Evolutionary conservation across 2,329 filamentous ascomycete genomes (phyloP), one percentile per base, ranked within the genome.

Genomic region (Didymella lethalis): DNA sequence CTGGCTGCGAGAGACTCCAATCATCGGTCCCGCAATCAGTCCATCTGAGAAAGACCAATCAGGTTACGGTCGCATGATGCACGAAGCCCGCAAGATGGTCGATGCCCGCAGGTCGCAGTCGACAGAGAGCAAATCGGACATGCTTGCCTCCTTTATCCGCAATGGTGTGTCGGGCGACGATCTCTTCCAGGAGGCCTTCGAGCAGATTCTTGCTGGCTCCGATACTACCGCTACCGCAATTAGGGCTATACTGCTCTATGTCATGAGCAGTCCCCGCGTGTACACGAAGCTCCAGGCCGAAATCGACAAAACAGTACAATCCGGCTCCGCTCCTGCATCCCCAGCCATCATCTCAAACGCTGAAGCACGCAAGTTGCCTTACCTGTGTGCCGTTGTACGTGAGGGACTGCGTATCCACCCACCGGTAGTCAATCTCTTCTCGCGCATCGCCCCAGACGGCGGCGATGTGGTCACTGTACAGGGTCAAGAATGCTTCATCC

Each of bases 221-320:
- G 85, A 88, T 59, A 86, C 84, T 0, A 85, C 84, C 0, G 84
- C 86, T 0, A 84, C 83, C 0, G 80, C 80, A 2, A 80, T 88
- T 10, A 81, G 85, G 2, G 77, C 81, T 36, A 84, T 81, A 1
- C 62, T 87, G 54, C 78, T 87, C 23, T 80, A 84, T 66, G 69
- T 87, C 54, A 79, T 82, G 23, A 83, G 80, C n/a, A 82, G 79
- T 25, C 82, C 82, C 0, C 75, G 75, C 1, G 79, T 85, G 0
- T 79, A 82, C 56, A 55, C 63, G 4, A 81, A 73, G 3, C 73
- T 88, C 0, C 79, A 80, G 5, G 73, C 59, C 0, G 83, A 87
- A 61, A 80, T 84, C 8, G 75, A 78, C 62, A 63, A 62, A 6
- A 79, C 78, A 0, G 69, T 81, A 57, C 70, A 72, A 11, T 64